Conservation (phyloP, 2,329 filamentous ascomycete genomes). For the Lachnellula cervina region DNA sequence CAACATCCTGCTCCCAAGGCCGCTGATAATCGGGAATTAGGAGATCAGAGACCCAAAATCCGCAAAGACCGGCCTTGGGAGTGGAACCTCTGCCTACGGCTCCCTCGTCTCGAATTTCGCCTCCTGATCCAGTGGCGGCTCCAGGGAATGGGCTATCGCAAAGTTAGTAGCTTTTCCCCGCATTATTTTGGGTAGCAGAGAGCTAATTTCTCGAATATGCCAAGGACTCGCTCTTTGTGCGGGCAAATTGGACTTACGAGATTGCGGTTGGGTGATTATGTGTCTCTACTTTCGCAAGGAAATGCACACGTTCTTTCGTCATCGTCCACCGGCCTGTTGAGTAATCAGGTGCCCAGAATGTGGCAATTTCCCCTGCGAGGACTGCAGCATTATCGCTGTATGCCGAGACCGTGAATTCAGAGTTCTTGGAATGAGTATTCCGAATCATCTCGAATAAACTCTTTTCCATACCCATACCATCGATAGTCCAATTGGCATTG, state of each 20-base stretch:
- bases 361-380: constrained; percentile 64
- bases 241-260: constrained; percentile 39
- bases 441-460: constrained; percentile 94
- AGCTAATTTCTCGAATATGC: no score
- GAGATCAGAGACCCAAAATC: constrained; percentile 93
- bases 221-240: no score
- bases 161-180: no score
- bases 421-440: constrained; percentile 83
- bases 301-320: constrained; percentile 80
- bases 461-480: constrained; percentile 72
- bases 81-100: constrained; percentile 88
- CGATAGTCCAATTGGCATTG: constrained; percentile 94
- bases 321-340: constrained; percentile 83
- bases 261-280: constrained; percentile 98
- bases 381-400: constrained; percentile 99
- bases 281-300: constrained; percentile 92
- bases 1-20: constrained; percentile 89
- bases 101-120: constrained; percentile 93
- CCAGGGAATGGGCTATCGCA: constrained; percentile 64
- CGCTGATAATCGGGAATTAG: constrained; percentile 76
- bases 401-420: constrained; percentile 82
- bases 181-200: no score
- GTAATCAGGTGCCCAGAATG: constrained; percentile 84
- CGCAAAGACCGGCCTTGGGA: constrained; percentile 85
- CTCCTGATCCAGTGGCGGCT: constrained; percentile 90